Percentiles rank a stretch among this genome's conserved stretches.
Conservation (phyloP, 1,139 yeast species). For the Geotrichum bryndzae region DNA sequence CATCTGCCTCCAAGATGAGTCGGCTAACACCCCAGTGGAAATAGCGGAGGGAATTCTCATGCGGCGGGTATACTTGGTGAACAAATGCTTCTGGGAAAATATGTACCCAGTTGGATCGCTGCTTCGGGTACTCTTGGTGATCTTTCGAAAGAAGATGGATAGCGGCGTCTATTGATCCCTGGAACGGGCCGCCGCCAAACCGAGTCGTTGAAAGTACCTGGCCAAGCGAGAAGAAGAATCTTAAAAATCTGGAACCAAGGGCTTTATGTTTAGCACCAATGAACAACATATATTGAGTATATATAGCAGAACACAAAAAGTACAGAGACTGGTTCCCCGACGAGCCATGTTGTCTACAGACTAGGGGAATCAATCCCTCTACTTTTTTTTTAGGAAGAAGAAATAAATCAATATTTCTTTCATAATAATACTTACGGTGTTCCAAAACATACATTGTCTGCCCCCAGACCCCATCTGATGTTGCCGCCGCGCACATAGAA, state of each 20-base stretch:
- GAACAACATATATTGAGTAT: not conserved
- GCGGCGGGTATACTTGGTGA: slow-evolving; percentile 75
- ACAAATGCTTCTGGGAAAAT: slow-evolving; percentile 95
- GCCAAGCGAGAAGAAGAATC: slow-evolving; percentile 70
- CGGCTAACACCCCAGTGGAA: slow-evolving; percentile 95
- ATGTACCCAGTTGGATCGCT: slow-evolving; percentile 77
- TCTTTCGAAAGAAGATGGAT: slow-evolving; percentile 61
- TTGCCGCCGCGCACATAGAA: slow-evolving; percentile 58
- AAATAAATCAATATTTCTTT: not conserved
- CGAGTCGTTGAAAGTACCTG: slow-evolving; percentile 79
- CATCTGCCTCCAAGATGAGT: slow-evolving; percentile 70
- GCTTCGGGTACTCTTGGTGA: slow-evolving; percentile 18
- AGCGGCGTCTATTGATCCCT: slow-evolving; percentile 86
- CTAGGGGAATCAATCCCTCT: not conserved
- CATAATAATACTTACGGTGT: slow-evolving; percentile 34
- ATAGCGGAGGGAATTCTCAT: slow-evolving; percentile 78
- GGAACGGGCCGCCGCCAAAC: slow-evolving; percentile 91
- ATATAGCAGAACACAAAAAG: not conserved
- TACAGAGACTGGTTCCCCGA: not conserved
- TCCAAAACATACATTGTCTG: slow-evolving; percentile 82
- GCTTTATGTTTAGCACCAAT: not conserved
- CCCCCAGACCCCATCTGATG: slow-evolving; percentile 92
- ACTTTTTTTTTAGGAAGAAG: not conserved
- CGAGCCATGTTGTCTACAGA: not conserved
- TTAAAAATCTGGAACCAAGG: not conserved